Evolutionary conservation across 495 filamentous ascomycete species (phyloP), one percentile per base, ranked within the genome.

Genomic region (Neurospora cerealis): DNA sequence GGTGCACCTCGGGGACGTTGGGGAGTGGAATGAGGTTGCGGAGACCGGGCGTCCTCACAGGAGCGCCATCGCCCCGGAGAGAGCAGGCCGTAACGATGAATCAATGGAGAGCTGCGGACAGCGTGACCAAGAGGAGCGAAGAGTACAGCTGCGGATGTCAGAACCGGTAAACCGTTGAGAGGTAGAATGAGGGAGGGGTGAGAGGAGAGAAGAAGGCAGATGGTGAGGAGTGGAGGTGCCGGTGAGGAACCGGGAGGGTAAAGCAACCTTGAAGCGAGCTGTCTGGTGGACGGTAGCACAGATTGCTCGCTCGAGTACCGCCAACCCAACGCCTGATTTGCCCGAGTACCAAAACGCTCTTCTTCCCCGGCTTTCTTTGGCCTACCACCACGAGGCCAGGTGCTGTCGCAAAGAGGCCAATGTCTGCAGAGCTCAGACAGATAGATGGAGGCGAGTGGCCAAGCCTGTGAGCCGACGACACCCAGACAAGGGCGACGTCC

Each of bases 1-100:
- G 70, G 73, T 77, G 78, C 71, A 77, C 78, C 78, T 77, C 79
- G 73, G 77, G 76, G 73, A 72, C 76, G 74, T 76, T 72, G 73
- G 78, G 79, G 78, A 75, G 75, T 69, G 71, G 19, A 66, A 34
- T 66, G 54, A 66, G 76, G 74, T 77, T 77, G 79, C 78, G 80
- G 80, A 80, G 80, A 77, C 80, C 79, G 76, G 77, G 80, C 74
- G 75, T 73, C 77, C 78, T 81, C 79, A 82, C 73, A 75, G 70
- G 69, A 74, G 72, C 74, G 73, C 78, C 80, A 82, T 81, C 71
- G 74, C 73, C 77, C 75, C 70, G 69, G 76, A 72, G 69, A 73
- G 72, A 48, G 69, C 66, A 69, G 70, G 60, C 75, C 38, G 74
- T 48, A 71, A 36, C 41, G 60, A 75, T 70, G 71, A 71, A 72